Percentiles rank a stretch among this genome's conserved stretches.
Conservation (phyloP, 306 rosid genomes). For the Cucurbita moschata region DNA sequence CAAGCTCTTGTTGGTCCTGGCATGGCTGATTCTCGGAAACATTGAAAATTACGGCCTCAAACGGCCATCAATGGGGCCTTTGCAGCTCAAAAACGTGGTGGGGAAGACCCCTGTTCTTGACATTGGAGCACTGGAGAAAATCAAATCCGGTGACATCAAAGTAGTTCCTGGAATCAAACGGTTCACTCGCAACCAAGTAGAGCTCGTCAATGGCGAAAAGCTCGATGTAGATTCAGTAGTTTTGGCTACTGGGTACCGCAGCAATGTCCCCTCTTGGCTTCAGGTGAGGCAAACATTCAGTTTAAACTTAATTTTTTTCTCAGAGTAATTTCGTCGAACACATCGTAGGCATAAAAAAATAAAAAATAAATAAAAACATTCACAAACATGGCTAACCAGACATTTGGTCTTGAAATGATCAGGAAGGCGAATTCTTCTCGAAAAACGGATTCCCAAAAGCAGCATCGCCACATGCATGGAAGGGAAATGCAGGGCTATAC, state of each 20-base stretch:
- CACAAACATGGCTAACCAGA: not conserved
- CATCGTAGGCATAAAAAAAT: not conserved
- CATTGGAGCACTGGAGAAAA: conserved; percentile 61
- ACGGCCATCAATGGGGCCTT: conserved; percentile 63
- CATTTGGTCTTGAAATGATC: conserved; percentile 11
- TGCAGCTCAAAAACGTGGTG: conserved; percentile 46
- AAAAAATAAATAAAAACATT: not conserved
- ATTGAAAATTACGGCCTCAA: conserved; percentile 50
- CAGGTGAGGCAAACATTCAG: conserved; percentile 47
- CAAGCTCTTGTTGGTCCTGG: conserved; percentile 38
- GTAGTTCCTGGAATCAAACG: conserved; percentile 67
- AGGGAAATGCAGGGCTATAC: conserved; percentile 70
- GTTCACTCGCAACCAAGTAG: conserved; percentile 26
- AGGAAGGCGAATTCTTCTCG: conserved; percentile 78
- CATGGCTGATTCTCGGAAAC: conserved; percentile 69
- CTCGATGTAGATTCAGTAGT: conserved; percentile 51
- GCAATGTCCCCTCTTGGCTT: conserved; percentile 94
- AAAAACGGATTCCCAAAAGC: conserved; percentile 76
- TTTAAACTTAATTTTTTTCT: not conserved
- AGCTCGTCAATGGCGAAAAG: conserved; percentile 44
- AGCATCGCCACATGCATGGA: conserved; percentile 78
- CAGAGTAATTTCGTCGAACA: not conserved
- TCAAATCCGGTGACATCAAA: conserved; percentile 69
- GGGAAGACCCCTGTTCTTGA: conserved; percentile 96
- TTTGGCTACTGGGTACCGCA: conserved; percentile 82